Evolutionary conservation across 1,284 basidiomycete genomes (phyloP).

Genomic region (Malassezia japonica): DNA sequence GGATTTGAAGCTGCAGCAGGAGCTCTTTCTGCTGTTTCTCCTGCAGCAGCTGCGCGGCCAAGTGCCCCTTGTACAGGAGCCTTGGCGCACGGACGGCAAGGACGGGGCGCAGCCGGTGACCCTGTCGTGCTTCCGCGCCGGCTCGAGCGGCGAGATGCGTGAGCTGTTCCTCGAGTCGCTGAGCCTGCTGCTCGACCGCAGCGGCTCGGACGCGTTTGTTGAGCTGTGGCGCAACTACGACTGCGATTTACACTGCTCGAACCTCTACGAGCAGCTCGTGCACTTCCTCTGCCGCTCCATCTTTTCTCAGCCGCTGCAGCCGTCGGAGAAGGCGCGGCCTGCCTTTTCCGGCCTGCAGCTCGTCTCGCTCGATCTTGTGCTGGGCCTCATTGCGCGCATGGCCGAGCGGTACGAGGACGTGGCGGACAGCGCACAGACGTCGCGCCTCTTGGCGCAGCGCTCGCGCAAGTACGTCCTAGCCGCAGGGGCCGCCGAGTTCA

Average conservation of each 20-base stretch:
- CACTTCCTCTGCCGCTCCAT: conserved; percentile 62
- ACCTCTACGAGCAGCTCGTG: conserved; percentile 82
- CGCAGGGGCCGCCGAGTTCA: conserved; percentile 77
- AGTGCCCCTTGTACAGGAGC: conserved; percentile 36
- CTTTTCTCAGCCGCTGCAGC: conserved; percentile 15
- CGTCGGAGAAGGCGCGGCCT: background rate
- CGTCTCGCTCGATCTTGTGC: conserved; percentile 75
- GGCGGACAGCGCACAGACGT: background rate
- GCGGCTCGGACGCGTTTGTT: conserved; percentile 67
- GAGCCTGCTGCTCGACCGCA: conserved; percentile 59
- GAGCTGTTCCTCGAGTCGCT: conserved; percentile 84
- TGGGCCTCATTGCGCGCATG: conserved; percentile 82
- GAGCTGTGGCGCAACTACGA: conserved; percentile 95
- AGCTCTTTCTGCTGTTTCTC: conserved; percentile 84
- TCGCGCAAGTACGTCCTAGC: conserved; percentile 76
- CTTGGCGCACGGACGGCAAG: conserved; percentile 28
- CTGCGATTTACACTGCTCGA: conserved; percentile 91
- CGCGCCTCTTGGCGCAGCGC: conserved; percentile 57
- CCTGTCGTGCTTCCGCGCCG: conserved; percentile 8
- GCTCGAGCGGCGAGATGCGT: conserved; percentile 62
- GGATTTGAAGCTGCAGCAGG: conserved; percentile 89
- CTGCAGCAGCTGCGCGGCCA: conserved; percentile 67
- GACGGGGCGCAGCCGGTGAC: background rate
- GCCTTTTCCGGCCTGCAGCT: conserved; percentile 60
- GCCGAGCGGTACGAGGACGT: conserved; percentile 60